Evolutionary conservation across 2,329 filamentous ascomycete genomes (phyloP).

Genomic region (Setomelanomma holmii): DNA sequence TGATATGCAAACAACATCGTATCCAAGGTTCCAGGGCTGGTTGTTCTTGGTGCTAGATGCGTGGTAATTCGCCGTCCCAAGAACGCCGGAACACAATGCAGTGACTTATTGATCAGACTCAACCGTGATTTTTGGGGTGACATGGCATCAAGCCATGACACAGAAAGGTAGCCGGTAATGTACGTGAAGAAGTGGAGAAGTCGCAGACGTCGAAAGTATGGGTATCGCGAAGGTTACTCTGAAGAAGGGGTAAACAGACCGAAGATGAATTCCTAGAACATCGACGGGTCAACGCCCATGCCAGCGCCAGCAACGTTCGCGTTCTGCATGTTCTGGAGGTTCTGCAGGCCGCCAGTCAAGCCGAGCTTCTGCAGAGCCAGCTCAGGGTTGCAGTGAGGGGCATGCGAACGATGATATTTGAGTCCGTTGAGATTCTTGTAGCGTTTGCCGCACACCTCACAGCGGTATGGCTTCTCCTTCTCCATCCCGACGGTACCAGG

Average conservation of each 20-base stretch:
- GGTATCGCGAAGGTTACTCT: slow-evolving; percentile 29
- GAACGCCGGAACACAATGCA: slow-evolving; percentile 33
- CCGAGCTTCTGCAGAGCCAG: slow-evolving; percentile 61
- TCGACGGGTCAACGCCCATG: slow-evolving; percentile 63
- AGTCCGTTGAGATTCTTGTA: slow-evolving; percentile 99
- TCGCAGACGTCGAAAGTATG: slow-evolving; percentile 2
- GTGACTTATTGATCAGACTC: slow-evolving; percentile 20
- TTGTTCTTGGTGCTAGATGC: slow-evolving; percentile 22
- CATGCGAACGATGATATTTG: slow-evolving; percentile 82
- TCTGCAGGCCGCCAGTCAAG: slow-evolving; percentile 49
- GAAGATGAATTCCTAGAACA: slow-evolving; percentile 44
- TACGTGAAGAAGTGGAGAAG: slow-evolving; percentile 6
- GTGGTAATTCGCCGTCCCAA: slow-evolving; percentile 20
- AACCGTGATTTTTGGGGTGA: slow-evolving; percentile 30
- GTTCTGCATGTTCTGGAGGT: slow-evolving; percentile 49
- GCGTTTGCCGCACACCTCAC: slow-evolving; percentile 94
- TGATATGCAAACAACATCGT: slow-evolving; percentile 22
- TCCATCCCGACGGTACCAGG: slow-evolving; percentile 99
- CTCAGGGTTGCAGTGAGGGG: slow-evolving; percentile 88
- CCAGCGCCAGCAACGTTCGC: slow-evolving; percentile 61
- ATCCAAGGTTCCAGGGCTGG: slow-evolving; percentile 27
- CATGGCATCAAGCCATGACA: slow-evolving; percentile 4
- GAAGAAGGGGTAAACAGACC: slow-evolving; percentile 5
- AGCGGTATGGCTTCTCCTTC: slow-evolving; percentile 98
- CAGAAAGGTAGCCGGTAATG: slow-evolving; percentile 4